phyloP scores from a whole-genome alignment of 2,329 filamentous ascomycete species.

The Fusarium luffae region DNA sequence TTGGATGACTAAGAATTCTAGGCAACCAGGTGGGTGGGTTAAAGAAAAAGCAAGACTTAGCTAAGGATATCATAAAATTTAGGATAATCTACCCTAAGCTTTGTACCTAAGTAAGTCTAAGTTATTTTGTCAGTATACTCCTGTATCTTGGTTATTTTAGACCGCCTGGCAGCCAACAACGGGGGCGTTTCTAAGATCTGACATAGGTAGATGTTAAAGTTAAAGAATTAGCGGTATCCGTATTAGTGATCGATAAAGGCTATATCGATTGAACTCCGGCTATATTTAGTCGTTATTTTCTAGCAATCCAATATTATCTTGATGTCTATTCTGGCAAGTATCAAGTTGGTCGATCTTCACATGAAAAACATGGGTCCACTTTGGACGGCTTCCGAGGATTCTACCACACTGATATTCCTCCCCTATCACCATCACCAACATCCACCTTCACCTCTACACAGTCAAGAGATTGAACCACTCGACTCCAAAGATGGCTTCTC shows the following conservation, averaged over 20 bases:
- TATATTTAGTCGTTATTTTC: too few relatives aligned
- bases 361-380: constrained; percentile 35
- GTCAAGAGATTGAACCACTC: too few relatives aligned
- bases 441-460: neutral
- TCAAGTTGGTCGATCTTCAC: constrained; percentile 4
- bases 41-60: too few relatives aligned
- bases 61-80: too few relatives aligned
- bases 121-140: too few relatives aligned
- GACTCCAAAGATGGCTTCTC: constrained; percentile 37
- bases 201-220: neutral
- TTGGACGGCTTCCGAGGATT: constrained; percentile 28
- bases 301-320: too few relatives aligned
- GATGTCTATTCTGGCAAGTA: neutral
- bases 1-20: neutral
- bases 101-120: too few relatives aligned
- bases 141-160: too few relatives aligned
- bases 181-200: neutral
- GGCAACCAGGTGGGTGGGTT: too few relatives aligned
- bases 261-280: neutral
- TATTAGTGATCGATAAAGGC: too few relatives aligned
- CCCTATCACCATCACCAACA: neutral
- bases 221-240: neutral
- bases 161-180: neutral
- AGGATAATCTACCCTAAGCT: too few relatives aligned
- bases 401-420: neutral